Evolutionary conservation across 2,329 filamentous ascomycete species (phyloP).

Genomic region (Zarea fungicola): DNA sequence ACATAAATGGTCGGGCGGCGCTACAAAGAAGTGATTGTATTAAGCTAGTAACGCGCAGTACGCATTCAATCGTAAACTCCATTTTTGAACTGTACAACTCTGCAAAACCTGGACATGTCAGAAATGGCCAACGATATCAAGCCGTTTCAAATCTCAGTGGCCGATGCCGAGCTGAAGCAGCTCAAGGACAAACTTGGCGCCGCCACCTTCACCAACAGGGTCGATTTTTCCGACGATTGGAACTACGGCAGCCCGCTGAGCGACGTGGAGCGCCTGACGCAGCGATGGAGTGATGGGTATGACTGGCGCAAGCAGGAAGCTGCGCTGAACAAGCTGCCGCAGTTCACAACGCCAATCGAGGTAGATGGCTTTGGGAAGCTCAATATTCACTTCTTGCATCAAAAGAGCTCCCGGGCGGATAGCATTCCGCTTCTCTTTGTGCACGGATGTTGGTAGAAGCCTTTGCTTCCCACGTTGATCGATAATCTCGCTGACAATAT

Average conservation of each 20-base stretch:
- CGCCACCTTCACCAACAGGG: constrained; percentile 25
- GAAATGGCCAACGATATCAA: constrained; percentile 18
- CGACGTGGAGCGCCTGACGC: constrained; percentile 31
- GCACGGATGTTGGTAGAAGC: constrained; percentile 50
- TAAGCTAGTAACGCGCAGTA: too few species aligned
- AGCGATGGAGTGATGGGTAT: constrained; percentile 42
- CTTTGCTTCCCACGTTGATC: too few species aligned
- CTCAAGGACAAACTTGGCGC: constrained; percentile 28
- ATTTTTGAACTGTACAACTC: too few species aligned
- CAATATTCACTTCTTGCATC: constrained; percentile 60
- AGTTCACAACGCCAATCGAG: constrained; percentile 47
- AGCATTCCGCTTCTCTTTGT: constrained; percentile 62
- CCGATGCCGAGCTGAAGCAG: constrained; percentile 24
- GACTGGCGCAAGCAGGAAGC: constrained; percentile 58
- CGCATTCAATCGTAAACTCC: too few species aligned
- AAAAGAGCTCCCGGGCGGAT: constrained; percentile 41
- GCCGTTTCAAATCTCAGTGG: constrained; percentile 31
- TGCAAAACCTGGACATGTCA: too few species aligned
- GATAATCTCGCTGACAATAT: constrained; percentile 1
- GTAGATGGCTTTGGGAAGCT: constrained; percentile 55
- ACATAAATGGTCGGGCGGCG: too few species aligned
- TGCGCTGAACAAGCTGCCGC: constrained; percentile 53
- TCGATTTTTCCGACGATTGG: constrained; percentile 31
- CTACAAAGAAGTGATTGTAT: too few species aligned
- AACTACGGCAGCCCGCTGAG: constrained; percentile 27